Evolutionary conservation across 2,329 filamentous ascomycete genomes (phyloP).

Genomic region (Fusarium sp.): DNA sequence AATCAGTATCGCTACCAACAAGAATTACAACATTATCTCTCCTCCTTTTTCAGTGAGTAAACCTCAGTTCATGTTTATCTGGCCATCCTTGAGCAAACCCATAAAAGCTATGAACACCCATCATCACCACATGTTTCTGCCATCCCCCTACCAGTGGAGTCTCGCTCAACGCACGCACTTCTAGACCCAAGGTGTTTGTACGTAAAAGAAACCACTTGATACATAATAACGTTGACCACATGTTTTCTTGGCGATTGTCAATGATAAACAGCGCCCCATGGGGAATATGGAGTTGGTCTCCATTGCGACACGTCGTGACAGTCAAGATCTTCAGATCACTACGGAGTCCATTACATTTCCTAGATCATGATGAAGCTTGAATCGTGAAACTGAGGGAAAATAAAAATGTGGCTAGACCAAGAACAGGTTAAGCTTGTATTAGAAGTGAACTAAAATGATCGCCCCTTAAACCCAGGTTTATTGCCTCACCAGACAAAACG

Average conservation of each 20-base stretch:
- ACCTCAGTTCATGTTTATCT: constrained; percentile 4
- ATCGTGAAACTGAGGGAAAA: background rate
- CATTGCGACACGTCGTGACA: constrained; percentile 1
- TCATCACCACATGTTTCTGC: constrained; percentile 8
- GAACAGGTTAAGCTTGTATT: constrained; percentile 10
- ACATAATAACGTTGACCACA: constrained; percentile 26
- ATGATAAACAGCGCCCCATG: constrained; percentile 19
- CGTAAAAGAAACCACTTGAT: constrained; percentile 22
- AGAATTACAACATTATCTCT: background rate
- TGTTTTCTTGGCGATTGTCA: constrained; percentile 14
- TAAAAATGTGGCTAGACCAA: background rate
- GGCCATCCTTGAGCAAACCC: background rate
- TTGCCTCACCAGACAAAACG: background rate
- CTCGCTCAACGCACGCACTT: constrained; percentile 9
- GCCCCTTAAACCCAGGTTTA: constrained; percentile 8
- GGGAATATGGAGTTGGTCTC: constrained; percentile 19
- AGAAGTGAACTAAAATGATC: constrained; percentile 13
- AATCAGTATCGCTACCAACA: background rate
- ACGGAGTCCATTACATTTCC: background rate
- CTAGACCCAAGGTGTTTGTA: constrained; percentile 13
- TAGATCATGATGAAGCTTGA: background rate
- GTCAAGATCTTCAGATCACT: background rate
- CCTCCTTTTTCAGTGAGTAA: background rate
- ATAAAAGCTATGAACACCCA: constrained; percentile 14
- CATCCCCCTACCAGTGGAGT: constrained; percentile 4